Percentiles rank a stretch among this genome's conserved stretches.
Evolutionary conservation across 768 basidiomycete genomes (phyloP).

Genomic region (Chalciporus piperatus): DNA sequence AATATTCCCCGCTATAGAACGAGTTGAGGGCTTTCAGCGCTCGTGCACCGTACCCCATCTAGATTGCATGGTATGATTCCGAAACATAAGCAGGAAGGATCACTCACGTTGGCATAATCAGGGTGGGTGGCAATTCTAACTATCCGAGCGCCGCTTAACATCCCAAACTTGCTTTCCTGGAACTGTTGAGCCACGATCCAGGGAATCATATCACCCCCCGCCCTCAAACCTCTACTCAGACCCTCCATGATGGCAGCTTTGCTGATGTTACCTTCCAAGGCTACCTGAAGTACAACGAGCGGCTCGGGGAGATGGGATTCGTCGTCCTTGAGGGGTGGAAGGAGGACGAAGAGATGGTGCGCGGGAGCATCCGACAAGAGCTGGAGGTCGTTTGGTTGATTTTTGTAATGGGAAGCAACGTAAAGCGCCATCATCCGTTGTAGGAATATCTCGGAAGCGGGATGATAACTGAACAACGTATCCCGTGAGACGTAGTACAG

Average conservation of each 20-base stretch:
- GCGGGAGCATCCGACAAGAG: conserved; percentile 95
- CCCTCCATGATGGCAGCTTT: conserved; percentile 84
- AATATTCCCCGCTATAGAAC: conserved; percentile 92
- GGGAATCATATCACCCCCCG: conserved; percentile 96
- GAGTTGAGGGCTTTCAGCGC: conserved; percentile 83
- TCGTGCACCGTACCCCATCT: conserved; percentile 97
- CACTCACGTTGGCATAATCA: conserved; percentile 82
- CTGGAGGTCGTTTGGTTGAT: conserved; percentile 98
- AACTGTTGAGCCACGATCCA: conserved; percentile 95
- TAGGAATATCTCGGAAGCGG: conserved; percentile 94
- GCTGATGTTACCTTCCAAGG: conserved; percentile 91
- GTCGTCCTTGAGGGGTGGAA: conserved; percentile 89
- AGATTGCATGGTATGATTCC: not conserved
- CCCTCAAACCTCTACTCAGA: conserved; percentile 75
- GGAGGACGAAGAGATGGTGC: conserved; percentile 92
- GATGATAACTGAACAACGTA: conserved; percentile 95
- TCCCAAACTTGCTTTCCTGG: conserved; percentile 92
- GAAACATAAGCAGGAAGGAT: not conserved
- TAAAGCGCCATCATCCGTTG: conserved; percentile 99
- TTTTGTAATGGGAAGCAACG: conserved; percentile 98
- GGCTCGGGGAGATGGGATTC: conserved; percentile 92
- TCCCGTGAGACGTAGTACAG: conserved; percentile 95
- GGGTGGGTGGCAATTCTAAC: conserved; percentile 96
- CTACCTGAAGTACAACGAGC: conserved; percentile 92
- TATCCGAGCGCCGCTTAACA: conserved; percentile 85